These are phyloP conservation scores for Plasmopara viticola DNA, from an alignment of 352 stramenopile species.

Conservation along the genomic window DNA sequence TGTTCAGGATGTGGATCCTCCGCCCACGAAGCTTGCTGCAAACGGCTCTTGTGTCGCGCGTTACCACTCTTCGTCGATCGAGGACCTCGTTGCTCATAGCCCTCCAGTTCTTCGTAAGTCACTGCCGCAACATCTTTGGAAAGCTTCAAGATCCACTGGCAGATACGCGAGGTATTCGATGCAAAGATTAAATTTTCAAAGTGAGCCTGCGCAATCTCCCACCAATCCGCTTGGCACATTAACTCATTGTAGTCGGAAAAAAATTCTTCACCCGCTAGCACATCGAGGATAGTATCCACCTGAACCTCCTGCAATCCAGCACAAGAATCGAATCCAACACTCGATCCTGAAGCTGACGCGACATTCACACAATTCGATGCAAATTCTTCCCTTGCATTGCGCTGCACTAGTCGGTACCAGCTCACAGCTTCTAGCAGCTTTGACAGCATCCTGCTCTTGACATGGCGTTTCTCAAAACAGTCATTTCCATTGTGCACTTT, in stretches of 20 bases:
- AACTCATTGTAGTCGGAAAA: constrained; percentile 78
- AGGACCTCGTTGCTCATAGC: constrained; percentile 18
- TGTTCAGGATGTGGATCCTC: constrained; percentile 60
- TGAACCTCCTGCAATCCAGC: constrained; percentile 57
- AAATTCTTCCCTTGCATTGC: constrained; percentile 62
- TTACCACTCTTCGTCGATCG: constrained; percentile 11
- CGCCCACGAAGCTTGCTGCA: constrained; percentile 44
- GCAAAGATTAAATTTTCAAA: constrained; percentile 85
- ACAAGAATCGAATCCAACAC: constrained; percentile 22
- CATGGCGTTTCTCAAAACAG: constrained; percentile 51
- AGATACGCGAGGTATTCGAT: constrained; percentile 53
- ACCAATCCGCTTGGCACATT: constrained; percentile 76
- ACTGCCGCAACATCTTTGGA: constrained; percentile 55
- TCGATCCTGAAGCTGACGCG: constrained; percentile 15
- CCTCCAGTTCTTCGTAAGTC: constrained; percentile 54
- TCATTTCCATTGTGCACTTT: constrained; percentile 57
- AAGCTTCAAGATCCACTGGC: constrained; percentile 61
- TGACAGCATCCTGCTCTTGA: constrained; percentile 57
- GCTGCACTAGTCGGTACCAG: constrained; percentile 81
- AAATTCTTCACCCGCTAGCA: constrained; percentile 74
- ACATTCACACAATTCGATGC: constrained; percentile 40
- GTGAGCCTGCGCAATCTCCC: constrained; percentile 77
- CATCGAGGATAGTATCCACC: constrained; percentile 66
- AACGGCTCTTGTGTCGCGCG: constrained; percentile 3
- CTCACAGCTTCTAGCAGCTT: constrained; percentile 78